A percentile compares a stretch with the other conserved stretches of the same genome.
Evolutionary conservation across 768 basidiomycete species (phyloP).

Genomic region (Lactifluus echinatus): DNA sequence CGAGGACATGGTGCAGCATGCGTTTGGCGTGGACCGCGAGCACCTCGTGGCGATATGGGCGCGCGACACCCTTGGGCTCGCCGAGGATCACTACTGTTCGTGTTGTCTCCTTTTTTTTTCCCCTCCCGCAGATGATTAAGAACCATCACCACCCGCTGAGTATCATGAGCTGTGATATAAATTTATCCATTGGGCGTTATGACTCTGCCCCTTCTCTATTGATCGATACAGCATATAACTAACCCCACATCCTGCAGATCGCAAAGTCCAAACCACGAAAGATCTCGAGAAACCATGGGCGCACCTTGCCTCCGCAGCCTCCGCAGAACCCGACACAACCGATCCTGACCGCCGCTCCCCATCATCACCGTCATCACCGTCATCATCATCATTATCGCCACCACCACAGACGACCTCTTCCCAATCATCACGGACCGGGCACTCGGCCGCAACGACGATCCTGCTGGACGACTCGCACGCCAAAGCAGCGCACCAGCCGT

Average conservation of each 20-base stretch:
- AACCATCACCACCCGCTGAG: neutral
- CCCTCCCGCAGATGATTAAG: neutral
- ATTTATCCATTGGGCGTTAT: neutral
- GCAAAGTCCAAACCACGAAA: slow-evolving; percentile 55
- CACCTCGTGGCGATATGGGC: slow-evolving; percentile 65
- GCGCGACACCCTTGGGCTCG: slow-evolving; percentile 67
- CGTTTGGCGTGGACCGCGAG: slow-evolving; percentile 40
- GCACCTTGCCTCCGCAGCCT: slow-evolving; percentile 29
- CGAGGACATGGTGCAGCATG: slow-evolving; percentile 57
- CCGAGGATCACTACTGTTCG: slow-evolving; percentile 55
- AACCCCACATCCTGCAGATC: slow-evolving; percentile 11
- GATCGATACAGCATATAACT: too few species aligned
- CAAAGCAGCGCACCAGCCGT: slow-evolving; percentile 63
- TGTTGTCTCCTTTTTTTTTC: slow-evolving; percentile 25
- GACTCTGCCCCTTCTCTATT: neutral
- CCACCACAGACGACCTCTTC: neutral
- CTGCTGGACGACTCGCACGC: slow-evolving; percentile 45
- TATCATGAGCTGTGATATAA: slow-evolving; percentile 20
- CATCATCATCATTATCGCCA: too few species aligned
- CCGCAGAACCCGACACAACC: too few species aligned
- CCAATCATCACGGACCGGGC: too few species aligned
- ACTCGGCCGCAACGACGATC: slow-evolving; percentile 41
- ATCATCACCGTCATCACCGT: neutral
- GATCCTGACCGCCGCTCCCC: neutral
- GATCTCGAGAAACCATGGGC: slow-evolving; percentile 65